Percentiles rank a stretch among this genome's conserved stretches.
phyloP scores from a whole-genome alignment of 495 filamentous ascomycete species.

The Penicillium ochrochloron region DNA sequence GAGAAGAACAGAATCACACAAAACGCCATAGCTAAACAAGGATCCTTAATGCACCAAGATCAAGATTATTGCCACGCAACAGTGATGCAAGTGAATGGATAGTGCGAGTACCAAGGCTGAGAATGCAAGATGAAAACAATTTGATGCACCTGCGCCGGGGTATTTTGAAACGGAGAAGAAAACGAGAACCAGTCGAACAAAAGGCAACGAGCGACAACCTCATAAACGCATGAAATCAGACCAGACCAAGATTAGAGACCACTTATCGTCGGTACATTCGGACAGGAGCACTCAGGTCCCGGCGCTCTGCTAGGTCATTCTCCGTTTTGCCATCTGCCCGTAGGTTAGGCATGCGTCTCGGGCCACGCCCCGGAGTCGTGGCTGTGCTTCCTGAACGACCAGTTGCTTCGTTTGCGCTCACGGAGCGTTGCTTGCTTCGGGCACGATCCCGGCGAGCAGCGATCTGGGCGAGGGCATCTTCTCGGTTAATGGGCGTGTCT shows the following conservation, averaged over 20 bases:
- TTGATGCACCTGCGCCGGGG: constrained; percentile 34
- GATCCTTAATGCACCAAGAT: constrained; percentile 8
- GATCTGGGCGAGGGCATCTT: constrained; percentile 58
- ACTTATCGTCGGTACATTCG: constrained; percentile 41
- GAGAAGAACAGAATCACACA: not conserved
- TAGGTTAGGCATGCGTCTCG: constrained; percentile 45
- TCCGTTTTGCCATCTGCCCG: constrained; percentile 37
- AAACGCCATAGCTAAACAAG: constrained; percentile 21
- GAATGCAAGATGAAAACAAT: constrained; percentile 17
- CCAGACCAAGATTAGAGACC: not conserved
- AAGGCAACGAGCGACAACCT: constrained; percentile 20
- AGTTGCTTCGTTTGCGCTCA: constrained; percentile 44
- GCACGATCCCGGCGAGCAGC: constrained; percentile 51
- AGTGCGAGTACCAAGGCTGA: constrained; percentile 5
- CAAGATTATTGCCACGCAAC: constrained; percentile 11
- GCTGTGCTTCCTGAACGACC: constrained; percentile 35
- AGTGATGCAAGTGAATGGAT: constrained; percentile 22
- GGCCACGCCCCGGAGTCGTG: constrained; percentile 33
- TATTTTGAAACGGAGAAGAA: constrained; percentile 30
- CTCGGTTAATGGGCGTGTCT: constrained; percentile 51
- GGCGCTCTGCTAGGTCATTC: constrained; percentile 36
- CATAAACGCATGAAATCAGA: constrained; percentile 15
- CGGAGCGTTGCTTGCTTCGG: constrained; percentile 50
- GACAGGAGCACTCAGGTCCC: constrained; percentile 49
- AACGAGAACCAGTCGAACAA: constrained; percentile 21